A percentile compares a stretch with the other conserved stretches of the same genome.
These are phyloP conservation scores for Phytophthora fragariae DNA, from an alignment of 352 stramenopile genomes.

Conservation along the genomic window DNA sequence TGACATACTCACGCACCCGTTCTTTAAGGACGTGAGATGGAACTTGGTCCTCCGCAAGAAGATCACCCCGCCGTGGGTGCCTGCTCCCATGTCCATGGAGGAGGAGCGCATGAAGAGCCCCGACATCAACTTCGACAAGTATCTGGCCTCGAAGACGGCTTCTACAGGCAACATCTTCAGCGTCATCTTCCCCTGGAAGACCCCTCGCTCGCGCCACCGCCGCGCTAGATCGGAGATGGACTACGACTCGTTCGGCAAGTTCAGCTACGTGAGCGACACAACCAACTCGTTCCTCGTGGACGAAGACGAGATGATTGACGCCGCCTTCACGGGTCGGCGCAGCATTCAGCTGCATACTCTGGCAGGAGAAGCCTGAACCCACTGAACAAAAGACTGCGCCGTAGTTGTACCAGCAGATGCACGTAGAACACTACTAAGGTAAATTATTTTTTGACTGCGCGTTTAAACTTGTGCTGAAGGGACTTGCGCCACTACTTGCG, in stretches of 20 bases:
- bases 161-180: slow-evolving; percentile 84
- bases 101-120: slow-evolving; percentile 80
- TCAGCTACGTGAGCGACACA: slow-evolving; percentile 90
- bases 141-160: slow-evolving; percentile 80
- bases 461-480: slow-evolving; percentile 5
- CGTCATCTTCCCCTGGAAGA: slow-evolving; percentile 86
- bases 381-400: slow-evolving; percentile 38
- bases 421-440: slow-evolving; percentile 47
- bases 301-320: slow-evolving; percentile 90
- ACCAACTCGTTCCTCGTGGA: slow-evolving; percentile 90
- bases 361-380: slow-evolving; percentile 66
- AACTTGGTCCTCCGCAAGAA: slow-evolving; percentile 87
- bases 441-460: slow-evolving; percentile 47
- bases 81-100: slow-evolving; percentile 70
- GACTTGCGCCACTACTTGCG: background rate
- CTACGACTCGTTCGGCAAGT: slow-evolving; percentile 86
- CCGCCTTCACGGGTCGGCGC: slow-evolving; percentile 81
- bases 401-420: slow-evolving; percentile 48
- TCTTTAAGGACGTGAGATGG: slow-evolving; percentile 85
- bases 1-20: slow-evolving; percentile 85
- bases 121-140: slow-evolving; percentile 90
- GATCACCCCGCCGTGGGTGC: slow-evolving; percentile 77
- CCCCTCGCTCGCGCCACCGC: slow-evolving; percentile 53
- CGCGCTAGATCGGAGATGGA: slow-evolving; percentile 61
- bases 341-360: slow-evolving; percentile 88